These are phyloP conservation scores for Aspergillus sp. DNA, from an alignment of 2,329 filamentous ascomycete species.

Conservation along the genomic window DNA sequence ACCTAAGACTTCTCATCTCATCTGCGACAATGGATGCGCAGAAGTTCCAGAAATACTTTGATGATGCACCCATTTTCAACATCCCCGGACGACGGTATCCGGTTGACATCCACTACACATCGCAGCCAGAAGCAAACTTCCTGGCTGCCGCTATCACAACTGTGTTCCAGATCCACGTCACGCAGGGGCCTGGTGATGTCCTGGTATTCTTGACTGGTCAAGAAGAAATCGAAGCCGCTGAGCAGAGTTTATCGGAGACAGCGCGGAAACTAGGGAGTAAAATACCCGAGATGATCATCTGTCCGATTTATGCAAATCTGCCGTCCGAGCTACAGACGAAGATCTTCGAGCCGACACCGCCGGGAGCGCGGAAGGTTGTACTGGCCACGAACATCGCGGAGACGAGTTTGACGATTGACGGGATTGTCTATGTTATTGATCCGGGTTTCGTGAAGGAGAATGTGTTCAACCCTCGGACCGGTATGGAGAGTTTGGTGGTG, in stretches of 20 bases:
- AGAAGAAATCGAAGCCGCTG: slow-evolving; percentile 88
- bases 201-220: slow-evolving; percentile 92
- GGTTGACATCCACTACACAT: slow-evolving; percentile 86
- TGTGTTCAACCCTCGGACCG: slow-evolving; percentile 80
- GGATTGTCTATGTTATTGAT: slow-evolving; percentile 93
- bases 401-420: slow-evolving; percentile 90
- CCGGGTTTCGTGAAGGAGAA: slow-evolving; percentile 95
- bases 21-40: slow-evolving; percentile 92
- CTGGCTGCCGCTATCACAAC: slow-evolving; percentile 86
- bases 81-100: slow-evolving; percentile 84
- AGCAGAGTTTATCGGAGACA: slow-evolving; percentile 77
- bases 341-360: slow-evolving; percentile 89
- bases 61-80: slow-evolving; percentile 88
- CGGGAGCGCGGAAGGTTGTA: slow-evolving; percentile 80
- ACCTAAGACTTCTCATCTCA: slow-evolving; percentile 84
- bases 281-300: slow-evolving; percentile 79
- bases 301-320: slow-evolving; percentile 89
- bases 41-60: slow-evolving; percentile 87
- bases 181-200: slow-evolving; percentile 78
- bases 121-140: slow-evolving; percentile 89
- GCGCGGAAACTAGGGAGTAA: slow-evolving; percentile 77
- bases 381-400: slow-evolving; percentile 96
- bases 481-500: slow-evolving; percentile 86
- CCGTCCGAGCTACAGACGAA: slow-evolving; percentile 85
- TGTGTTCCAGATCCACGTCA: slow-evolving; percentile 89